Percentiles rank a stretch among this genome's conserved stretches.
These are phyloP conservation scores for Diplocarpon rosae DNA, from an alignment of 2,329 filamentous ascomycete genomes.

Conservation along the genomic window DNA sequence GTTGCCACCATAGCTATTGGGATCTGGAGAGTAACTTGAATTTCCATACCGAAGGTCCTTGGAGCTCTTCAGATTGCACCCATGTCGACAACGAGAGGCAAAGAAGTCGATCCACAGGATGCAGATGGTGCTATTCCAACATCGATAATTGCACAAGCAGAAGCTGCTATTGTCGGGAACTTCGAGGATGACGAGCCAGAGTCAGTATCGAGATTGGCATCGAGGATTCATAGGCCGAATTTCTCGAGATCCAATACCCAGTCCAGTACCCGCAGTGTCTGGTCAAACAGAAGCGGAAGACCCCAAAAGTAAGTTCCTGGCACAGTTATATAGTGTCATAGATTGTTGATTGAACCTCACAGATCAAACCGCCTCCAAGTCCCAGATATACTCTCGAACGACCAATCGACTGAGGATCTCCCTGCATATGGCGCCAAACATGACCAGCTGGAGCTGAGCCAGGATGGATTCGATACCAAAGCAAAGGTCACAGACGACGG, in stretches of 20 bases:
- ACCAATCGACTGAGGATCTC: slow-evolving; percentile 26
- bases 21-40: background rate
- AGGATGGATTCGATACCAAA: slow-evolving; percentile 51
- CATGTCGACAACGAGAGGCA: slow-evolving; percentile 8
- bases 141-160: slow-evolving; percentile 24
- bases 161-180: slow-evolving; percentile 25
- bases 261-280: slow-evolving; percentile 1
- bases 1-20: too few species aligned
- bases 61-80: background rate
- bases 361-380: slow-evolving; percentile 15
- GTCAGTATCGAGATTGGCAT: slow-evolving; percentile 5
- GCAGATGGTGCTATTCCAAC: slow-evolving; percentile 14
- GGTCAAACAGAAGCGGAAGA: background rate
- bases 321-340: background rate
- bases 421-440: slow-evolving; percentile 49
- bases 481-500: slow-evolving; percentile 60
- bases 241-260: slow-evolving; percentile 9
- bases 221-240: slow-evolving; percentile 6
- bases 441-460: slow-evolving; percentile 46
- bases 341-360: slow-evolving; percentile 1
- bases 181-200: slow-evolving; percentile 11
- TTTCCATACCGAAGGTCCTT: background rate
- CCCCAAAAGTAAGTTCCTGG: slow-evolving; percentile 7
- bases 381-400: slow-evolving; percentile 11
- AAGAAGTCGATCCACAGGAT: background rate